These are phyloP conservation scores for Skeletonema grethae DNA, from an alignment of 108 stramenopile genomes.

Conservation along the genomic window DNA sequence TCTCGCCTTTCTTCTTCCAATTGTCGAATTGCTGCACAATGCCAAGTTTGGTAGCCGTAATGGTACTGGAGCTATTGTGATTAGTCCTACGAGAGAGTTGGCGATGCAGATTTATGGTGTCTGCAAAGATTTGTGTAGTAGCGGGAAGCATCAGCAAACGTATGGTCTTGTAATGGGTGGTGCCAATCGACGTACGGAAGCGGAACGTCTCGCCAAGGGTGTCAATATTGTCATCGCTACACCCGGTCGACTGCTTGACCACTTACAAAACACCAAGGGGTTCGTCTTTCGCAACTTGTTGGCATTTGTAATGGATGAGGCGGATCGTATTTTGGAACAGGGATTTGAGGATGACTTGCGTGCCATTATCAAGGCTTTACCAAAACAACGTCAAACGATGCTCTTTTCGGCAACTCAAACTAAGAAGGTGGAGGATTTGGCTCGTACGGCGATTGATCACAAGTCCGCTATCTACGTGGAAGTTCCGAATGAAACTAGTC, in stretches of 20 bases:
- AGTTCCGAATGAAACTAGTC: constrained; percentile 84
- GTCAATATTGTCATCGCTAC: constrained; percentile 97
- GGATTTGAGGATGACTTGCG: constrained; percentile 99
- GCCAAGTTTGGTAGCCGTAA: constrained; percentile 90
- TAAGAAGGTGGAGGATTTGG: constrained; percentile 97
- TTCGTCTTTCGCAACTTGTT: constrained; percentile 47
- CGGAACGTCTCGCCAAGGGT: constrained; percentile 94
- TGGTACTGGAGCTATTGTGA: constrained; percentile 96
- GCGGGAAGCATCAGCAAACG: constrained; percentile 84
- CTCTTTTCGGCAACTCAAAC: constrained; percentile 99
- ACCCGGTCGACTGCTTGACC: constrained; percentile 97
- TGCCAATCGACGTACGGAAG: constrained; percentile 95
- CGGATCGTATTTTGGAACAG: constrained; percentile 97
- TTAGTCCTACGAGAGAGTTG: constrained; percentile 97
- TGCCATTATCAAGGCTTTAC: constrained; percentile 93
- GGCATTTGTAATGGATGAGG: constrained; percentile 98
- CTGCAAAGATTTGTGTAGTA: constrained; percentile 86
- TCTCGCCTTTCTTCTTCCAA: constrained; percentile 95
- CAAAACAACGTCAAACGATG: constrained; percentile 97
- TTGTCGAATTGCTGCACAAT: constrained; percentile 91
- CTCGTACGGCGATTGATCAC: constrained; percentile 88
- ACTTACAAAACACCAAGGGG: constrained; percentile 93
- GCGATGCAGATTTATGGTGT: constrained; percentile 99
- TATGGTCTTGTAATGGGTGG: constrained; percentile 98
- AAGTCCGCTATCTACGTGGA: constrained; percentile 93